Evolutionary conservation across 2,329 filamentous ascomycete species (phyloP).

Genomic region (Talaromyces sp.): DNA sequence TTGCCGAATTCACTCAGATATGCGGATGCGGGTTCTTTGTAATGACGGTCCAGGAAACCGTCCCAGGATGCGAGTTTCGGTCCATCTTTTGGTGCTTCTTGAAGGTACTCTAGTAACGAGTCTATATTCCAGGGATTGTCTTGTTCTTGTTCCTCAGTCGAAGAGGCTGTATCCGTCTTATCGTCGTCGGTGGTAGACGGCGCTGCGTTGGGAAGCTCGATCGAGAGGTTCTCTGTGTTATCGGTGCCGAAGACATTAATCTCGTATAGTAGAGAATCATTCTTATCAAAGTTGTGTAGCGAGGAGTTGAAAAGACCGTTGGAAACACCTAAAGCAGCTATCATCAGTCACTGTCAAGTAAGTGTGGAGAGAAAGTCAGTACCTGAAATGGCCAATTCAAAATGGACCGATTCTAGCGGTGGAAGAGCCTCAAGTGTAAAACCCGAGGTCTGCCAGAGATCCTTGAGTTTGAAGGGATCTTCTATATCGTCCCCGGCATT

Average conservation of each 20-base stretch:
- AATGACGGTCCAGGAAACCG: constrained; percentile 34
- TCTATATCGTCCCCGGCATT: constrained; percentile 21
- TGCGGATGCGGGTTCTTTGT: constrained; percentile 35
- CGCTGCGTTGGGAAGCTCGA: constrained; percentile 23
- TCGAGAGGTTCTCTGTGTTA: constrained; percentile 20
- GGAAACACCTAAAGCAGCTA: constrained; percentile 26
- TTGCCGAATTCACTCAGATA: constrained; percentile 47
- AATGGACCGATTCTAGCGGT: constrained; percentile 37
- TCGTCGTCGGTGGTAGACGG: constrained; percentile 23
- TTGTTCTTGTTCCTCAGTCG: constrained; percentile 19
- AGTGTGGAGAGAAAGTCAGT: neutral
- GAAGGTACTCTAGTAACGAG: constrained; percentile 5
- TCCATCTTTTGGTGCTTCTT: constrained; percentile 18
- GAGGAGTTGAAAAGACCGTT: constrained; percentile 28
- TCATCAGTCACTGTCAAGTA: neutral
- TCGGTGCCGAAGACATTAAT: constrained; percentile 35
- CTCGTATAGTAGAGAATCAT: constrained; percentile 31
- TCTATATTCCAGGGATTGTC: constrained; percentile 1
- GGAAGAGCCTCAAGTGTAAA: constrained; percentile 40
- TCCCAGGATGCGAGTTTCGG: constrained; percentile 43
- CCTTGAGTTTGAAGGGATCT: constrained; percentile 38
- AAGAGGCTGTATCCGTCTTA: constrained; percentile 24
- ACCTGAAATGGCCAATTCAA: constrained; percentile 27
- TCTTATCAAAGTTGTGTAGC: constrained; percentile 26
- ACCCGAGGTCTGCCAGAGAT: constrained; percentile 39